Percentiles rank a stretch among this genome's conserved stretches.
Conservation (phyloP, 2,329 filamentous ascomycete species). For the Colletotrichum tropicale region DNA sequence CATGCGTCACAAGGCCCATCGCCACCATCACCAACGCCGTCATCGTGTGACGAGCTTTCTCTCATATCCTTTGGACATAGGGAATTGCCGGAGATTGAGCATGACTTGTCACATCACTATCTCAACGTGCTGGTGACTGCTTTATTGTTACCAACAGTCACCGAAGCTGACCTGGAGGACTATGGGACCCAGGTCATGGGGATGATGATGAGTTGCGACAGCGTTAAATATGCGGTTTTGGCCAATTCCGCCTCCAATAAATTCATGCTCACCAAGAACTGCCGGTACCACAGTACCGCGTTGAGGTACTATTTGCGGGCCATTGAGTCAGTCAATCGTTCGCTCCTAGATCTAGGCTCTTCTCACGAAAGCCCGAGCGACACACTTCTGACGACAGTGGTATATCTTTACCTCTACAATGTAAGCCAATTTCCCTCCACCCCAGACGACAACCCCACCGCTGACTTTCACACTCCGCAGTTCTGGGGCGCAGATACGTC, state of each 20-base stretch:
- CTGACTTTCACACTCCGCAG: background rate
- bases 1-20: background rate
- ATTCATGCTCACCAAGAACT: background rate
- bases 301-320: background rate
- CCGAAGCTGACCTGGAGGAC: background rate
- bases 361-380: background rate
- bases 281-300: background rate
- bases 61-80: background rate
- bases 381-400: background rate
- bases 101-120: background rate
- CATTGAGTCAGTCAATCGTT: background rate
- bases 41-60: background rate
- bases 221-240: background rate
- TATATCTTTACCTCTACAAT: background rate
- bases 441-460: fast-evolving
- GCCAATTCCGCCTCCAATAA: background rate
- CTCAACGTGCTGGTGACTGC: background rate
- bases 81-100: background rate
- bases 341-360: background rate
- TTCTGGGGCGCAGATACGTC: background rate
- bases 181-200: background rate
- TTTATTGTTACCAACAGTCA: background rate
- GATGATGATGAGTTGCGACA: background rate
- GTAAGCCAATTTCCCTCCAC: background rate
- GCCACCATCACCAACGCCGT: background rate